Conservation (phyloP, 768 basidiomycete genomes). For the Termitomyces sp. region DNA sequence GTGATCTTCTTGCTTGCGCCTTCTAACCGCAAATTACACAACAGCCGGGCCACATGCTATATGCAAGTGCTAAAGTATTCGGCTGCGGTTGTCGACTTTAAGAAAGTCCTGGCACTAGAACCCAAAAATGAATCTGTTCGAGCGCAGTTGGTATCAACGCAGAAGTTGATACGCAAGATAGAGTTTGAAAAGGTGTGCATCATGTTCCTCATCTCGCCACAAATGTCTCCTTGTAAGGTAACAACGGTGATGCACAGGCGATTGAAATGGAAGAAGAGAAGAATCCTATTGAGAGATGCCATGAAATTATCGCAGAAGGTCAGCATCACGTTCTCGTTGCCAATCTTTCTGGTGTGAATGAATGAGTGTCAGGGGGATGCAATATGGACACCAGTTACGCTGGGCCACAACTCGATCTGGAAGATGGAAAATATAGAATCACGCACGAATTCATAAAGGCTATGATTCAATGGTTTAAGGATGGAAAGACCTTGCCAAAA, state of each 20-base stretch:
- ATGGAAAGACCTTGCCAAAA: slow-evolving; percentile 86
- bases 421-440: slow-evolving; percentile 69
- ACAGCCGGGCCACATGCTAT: slow-evolving; percentile 84
- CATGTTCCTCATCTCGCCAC: neutral
- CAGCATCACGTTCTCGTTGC: slow-evolving; percentile 9
- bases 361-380: slow-evolving; percentile 61
- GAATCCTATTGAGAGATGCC: slow-evolving; percentile 67
- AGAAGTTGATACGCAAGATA: slow-evolving; percentile 85
- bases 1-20: neutral
- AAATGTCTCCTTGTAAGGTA: neutral
- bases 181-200: slow-evolving; percentile 85
- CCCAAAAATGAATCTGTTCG: slow-evolving; percentile 82
- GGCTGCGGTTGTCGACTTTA: slow-evolving; percentile 83
- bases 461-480: slow-evolving; percentile 93
- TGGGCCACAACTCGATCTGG: slow-evolving; percentile 66
- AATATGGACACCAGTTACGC: slow-evolving; percentile 69
- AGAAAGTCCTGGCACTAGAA: slow-evolving; percentile 78
- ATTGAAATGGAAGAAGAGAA: slow-evolving; percentile 93
- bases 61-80: slow-evolving; percentile 89
- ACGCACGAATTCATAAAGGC: slow-evolving; percentile 73
- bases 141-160: slow-evolving; percentile 79
- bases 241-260: slow-evolving; percentile 45
- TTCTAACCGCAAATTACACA: neutral
- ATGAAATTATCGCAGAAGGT: slow-evolving; percentile 80
- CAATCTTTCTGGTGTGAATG: neutral